Conservation (phyloP, 176 grass and related monocot species). For the Alloteropsis semialata region DNA sequence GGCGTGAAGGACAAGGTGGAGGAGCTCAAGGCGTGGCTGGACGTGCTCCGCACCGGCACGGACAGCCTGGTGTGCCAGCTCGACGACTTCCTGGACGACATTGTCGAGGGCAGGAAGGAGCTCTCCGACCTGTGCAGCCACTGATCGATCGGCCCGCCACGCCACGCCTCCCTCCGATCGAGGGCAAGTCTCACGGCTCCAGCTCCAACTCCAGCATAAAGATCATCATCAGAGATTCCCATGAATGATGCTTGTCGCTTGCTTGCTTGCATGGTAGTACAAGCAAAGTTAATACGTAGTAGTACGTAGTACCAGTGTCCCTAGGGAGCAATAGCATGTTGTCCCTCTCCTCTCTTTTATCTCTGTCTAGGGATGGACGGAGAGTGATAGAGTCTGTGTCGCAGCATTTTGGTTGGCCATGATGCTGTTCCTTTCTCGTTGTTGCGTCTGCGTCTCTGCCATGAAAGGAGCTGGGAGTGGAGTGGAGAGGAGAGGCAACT, state of each 20-base stretch:
- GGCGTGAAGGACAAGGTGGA: constrained; percentile 67
- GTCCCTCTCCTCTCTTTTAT: background rate
- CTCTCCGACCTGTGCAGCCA: constrained; percentile 97
- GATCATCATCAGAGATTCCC: background rate
- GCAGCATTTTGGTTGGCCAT: constrained; percentile 52
- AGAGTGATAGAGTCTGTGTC: background rate
- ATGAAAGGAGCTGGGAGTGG: constrained; percentile 53
- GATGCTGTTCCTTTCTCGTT: constrained; percentile 34
- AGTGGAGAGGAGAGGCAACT: background rate
- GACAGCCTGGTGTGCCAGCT: constrained; percentile 81
- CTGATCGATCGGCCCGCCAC: constrained; percentile 17
- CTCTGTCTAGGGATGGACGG: background rate
- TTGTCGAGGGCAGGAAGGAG: constrained; percentile 96
- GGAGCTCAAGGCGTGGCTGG: constrained; percentile 71
- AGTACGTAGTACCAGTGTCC: constrained; percentile 25
- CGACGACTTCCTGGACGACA: constrained; percentile 99
- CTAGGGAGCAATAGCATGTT: background rate
- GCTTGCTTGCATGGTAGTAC: constrained; percentile 28
- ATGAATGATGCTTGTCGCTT: constrained; percentile 22
- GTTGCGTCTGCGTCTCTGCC: constrained; percentile 13
- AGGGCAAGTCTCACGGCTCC: background rate
- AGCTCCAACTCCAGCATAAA: background rate
- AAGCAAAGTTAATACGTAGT: constrained; percentile 18
- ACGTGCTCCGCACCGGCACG: constrained; percentile 76
- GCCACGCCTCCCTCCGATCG: background rate